Percentiles rank a stretch among this genome's conserved stretches.
phyloP scores from a whole-genome alignment of 495 filamentous ascomycete species.

The Rusavskia elegans region DNA sequence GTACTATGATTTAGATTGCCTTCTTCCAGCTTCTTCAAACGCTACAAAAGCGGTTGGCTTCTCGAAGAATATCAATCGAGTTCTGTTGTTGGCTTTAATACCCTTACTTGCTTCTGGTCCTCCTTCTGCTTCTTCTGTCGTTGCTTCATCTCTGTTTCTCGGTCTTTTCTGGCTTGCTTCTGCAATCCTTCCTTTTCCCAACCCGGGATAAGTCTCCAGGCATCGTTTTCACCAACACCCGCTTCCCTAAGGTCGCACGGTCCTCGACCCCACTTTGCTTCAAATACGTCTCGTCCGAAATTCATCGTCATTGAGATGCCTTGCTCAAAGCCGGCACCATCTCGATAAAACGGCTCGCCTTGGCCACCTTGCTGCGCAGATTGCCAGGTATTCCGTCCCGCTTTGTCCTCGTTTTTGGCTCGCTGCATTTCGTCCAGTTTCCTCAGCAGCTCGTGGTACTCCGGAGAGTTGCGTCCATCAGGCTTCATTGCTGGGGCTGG shows the following conservation, averaged over 20 bases:
- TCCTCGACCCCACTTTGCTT: slow-evolving; percentile 40
- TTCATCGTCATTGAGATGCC: slow-evolving; percentile 37
- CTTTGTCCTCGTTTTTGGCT: slow-evolving; percentile 15
- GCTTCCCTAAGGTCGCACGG: slow-evolving; percentile 31
- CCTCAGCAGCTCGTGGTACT: slow-evolving; percentile 12
- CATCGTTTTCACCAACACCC: slow-evolving; percentile 28
- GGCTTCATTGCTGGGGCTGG: background rate
- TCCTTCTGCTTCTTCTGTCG: slow-evolving; percentile 6
- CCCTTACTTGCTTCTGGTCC: slow-evolving; percentile 21
- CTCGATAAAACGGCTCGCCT: slow-evolving; percentile 45
- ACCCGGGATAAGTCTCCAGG: slow-evolving; percentile 21
- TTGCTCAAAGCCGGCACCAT: slow-evolving; percentile 33
- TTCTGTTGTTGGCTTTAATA: background rate
- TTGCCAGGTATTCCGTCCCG: slow-evolving; percentile 45
- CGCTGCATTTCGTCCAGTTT: slow-evolving; percentile 28
- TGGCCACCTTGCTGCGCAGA: slow-evolving; percentile 36
- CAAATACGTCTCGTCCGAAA: slow-evolving; percentile 32
- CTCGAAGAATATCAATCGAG: background rate
- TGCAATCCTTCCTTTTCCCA: slow-evolving; percentile 11
- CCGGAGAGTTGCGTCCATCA: slow-evolving; percentile 6
- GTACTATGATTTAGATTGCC: too few species aligned
- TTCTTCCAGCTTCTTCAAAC: too few species aligned
- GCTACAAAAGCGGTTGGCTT: too few species aligned
- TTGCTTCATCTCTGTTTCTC: slow-evolving; percentile 5
- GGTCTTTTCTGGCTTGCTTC: background rate